These are phyloP conservation scores for Exophiala sp. DNA, from an alignment of 2,329 filamentous ascomycete genomes.

Conservation along the genomic window DNA sequence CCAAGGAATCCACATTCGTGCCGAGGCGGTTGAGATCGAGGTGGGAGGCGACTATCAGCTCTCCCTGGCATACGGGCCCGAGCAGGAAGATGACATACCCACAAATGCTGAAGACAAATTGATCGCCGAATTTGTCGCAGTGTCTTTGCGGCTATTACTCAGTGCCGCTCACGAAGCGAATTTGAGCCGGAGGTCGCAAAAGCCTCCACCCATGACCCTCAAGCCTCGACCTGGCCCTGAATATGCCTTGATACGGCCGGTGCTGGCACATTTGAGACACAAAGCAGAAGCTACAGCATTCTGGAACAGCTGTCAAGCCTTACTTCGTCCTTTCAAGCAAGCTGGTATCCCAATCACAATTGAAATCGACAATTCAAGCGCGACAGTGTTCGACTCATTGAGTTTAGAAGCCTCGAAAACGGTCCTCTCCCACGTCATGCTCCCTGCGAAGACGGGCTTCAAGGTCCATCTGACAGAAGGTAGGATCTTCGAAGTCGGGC, in stretches of 20 bases:
- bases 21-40: conserved; percentile 55
- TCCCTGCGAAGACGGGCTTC: conserved; percentile 16
- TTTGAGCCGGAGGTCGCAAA: conserved; percentile 63
- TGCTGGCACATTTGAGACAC: conserved; percentile 55
- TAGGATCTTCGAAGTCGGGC: conserved; percentile 14
- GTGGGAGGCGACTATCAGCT: conserved; percentile 56
- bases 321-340: conserved; percentile 16
- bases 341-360: conserved; percentile 17
- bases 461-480: conserved; percentile 16
- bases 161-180: conserved; percentile 75
- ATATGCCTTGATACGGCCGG: conserved; percentile 58
- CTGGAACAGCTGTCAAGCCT: conserved; percentile 33
- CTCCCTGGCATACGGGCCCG: conserved; percentile 63
- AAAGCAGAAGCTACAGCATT: conserved; percentile 31
- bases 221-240: conserved; percentile 49
- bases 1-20: conserved; percentile 65
- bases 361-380: conserved; percentile 4
- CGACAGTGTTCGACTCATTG: conserved; percentile 2
- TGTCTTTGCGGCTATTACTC: conserved; percentile 72
- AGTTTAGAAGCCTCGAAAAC: conserved; percentile 7
- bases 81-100: conserved; percentile 44
- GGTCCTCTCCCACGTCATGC: conserved; percentile 14
- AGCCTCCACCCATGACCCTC: conserved; percentile 53
- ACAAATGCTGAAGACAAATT: conserved; percentile 39
- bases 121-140: conserved; percentile 63